These are phyloP conservation scores for Coemansia sp. DNA, from an alignment of 192 early-diverging fungal species.

Conservation along the genomic window DNA sequence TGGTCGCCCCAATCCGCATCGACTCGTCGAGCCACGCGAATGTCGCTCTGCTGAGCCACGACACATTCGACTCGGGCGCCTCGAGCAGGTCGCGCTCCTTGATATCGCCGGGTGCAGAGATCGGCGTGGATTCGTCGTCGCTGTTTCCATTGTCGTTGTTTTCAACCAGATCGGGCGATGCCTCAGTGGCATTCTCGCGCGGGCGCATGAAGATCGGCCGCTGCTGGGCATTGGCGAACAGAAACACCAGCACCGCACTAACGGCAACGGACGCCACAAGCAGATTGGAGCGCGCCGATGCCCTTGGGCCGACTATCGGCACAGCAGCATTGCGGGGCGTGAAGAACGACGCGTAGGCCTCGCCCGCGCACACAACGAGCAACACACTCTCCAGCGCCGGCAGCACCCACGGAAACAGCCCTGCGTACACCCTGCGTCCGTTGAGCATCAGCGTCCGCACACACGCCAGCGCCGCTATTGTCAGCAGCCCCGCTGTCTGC, in stretches of 20 bases:
- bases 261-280: not conserved
- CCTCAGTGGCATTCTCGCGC: not conserved
- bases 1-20: conserved; percentile 55
- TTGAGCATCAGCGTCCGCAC: not conserved
- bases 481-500: conserved; percentile 4
- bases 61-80: conserved; percentile 20
- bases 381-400: not conserved
- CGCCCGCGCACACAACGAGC: conserved; percentile 3
- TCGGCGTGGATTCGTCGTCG: conserved; percentile 21
- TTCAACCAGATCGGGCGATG: too few relatives aligned
- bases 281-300: conserved; percentile 16
- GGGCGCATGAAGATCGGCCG: conserved; percentile 20
- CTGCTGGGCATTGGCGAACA: conserved; percentile 11
- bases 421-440: conserved; percentile 14
- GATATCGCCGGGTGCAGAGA: not conserved
- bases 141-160: not conserved
- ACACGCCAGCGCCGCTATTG: not conserved
- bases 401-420: conserved; percentile 18
- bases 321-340: conserved; percentile 9
- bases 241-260: not conserved
- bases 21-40: conserved; percentile 65
- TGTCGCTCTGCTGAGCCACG: conserved; percentile 27
- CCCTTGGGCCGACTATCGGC: conserved; percentile 5
- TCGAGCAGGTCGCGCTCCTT: conserved; percentile 16
- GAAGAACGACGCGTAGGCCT: conserved; percentile 34